A percentile compares a stretch with the other conserved stretches of the same genome.
phyloP scores from a whole-genome alignment of 768 basidiomycete genomes.

The Suillus sp. region DNA sequence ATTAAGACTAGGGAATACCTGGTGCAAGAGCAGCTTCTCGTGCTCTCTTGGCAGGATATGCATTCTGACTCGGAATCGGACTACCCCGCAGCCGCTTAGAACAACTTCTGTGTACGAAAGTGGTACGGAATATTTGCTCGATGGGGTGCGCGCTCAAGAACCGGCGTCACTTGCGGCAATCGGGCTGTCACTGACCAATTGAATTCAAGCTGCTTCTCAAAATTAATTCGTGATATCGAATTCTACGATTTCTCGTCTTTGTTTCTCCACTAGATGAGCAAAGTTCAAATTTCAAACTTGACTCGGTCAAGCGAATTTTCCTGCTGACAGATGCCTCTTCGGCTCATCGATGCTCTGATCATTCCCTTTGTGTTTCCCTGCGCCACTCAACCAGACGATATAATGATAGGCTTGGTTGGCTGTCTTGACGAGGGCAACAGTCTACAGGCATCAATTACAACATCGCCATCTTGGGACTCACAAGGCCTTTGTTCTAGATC shows the following conservation, averaged over 20 bases:
- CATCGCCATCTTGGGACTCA: conserved; percentile 1
- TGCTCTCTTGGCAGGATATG: conserved; percentile 74
- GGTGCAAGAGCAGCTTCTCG: conserved; percentile 74
- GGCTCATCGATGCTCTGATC: background rate
- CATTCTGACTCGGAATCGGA: conserved; percentile 45
- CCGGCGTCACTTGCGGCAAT: background rate
- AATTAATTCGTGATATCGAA: conserved; percentile 2
- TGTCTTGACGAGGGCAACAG: background rate
- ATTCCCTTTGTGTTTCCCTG: background rate
- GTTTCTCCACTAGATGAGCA: background rate
- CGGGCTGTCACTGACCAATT: background rate
- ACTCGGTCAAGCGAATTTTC: background rate
- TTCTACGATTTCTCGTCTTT: background rate
- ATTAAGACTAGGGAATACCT: conserved; percentile 38
- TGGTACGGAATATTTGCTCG: background rate
- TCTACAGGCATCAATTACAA: background rate
- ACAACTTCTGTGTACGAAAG: background rate
- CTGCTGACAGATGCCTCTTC: background rate
- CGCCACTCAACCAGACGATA: background rate
- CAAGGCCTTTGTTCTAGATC: conserved; percentile 1
- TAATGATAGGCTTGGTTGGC: background rate
- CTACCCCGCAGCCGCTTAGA: background rate
- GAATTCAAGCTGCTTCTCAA: background rate
- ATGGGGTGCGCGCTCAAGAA: background rate
- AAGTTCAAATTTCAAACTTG: background rate